These are phyloP conservation scores for Ustilago trichophora DNA, from an alignment of 1,284 basidiomycete genomes.

Conservation along the genomic window DNA sequence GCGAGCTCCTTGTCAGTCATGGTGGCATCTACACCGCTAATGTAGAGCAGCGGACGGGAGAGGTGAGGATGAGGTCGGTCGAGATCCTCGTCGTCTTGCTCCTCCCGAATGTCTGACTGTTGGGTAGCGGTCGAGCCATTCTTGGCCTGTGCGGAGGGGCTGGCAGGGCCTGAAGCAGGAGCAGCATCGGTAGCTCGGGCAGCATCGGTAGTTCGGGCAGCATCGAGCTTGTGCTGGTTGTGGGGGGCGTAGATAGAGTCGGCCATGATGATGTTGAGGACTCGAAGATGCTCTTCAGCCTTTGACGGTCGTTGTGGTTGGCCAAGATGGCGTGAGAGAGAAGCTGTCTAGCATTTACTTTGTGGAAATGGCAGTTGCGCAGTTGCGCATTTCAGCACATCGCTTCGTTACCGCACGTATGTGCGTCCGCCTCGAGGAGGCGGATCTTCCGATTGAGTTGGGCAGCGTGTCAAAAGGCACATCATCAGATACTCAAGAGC, in stretches of 20 bases:
- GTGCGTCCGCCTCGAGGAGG: no score
- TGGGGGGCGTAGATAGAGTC: conserved; percentile 57
- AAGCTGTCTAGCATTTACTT: no score
- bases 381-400: neutral
- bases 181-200: conserved; percentile 14
- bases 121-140: neutral
- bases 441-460: no score
- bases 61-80: conserved; percentile 48
- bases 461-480: neutral
- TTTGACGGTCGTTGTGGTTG: neutral
- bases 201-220: conserved; percentile 17
- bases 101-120: conserved; percentile 3
- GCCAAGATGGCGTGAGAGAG: no score
- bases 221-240: conserved; percentile 43
- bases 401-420: no score
- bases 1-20: conserved; percentile 56
- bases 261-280: conserved; percentile 29
- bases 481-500: no score
- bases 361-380: neutral
- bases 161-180: neutral
- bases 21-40: conserved; percentile 45
- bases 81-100: conserved; percentile 5
- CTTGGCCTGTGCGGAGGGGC: neutral
- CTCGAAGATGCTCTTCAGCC: conserved; percentile 4
- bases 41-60: conserved; percentile 44